These are phyloP conservation scores for Geranium brycei DNA, from an alignment of 345 rosid species.

Conservation along the genomic window DNA sequence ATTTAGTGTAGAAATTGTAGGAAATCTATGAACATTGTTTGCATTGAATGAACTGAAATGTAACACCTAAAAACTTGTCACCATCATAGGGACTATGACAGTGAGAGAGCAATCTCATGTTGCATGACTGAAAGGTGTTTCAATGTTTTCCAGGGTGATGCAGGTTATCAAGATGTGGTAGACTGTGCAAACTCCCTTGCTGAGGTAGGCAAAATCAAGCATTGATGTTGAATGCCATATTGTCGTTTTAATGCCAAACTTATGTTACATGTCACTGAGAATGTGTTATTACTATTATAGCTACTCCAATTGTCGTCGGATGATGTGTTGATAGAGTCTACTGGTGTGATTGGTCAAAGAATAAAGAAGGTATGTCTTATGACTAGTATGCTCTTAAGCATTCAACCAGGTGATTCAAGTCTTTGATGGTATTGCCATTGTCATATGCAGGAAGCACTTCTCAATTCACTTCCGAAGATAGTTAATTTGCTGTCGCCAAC, in stretches of 20 bases:
- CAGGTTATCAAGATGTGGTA: constrained; percentile 70
- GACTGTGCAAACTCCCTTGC: constrained; percentile 71
- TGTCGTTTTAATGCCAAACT: constrained; percentile 4
- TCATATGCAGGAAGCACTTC: constrained; percentile 57
- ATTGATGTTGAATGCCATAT: background rate
- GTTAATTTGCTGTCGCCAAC: constrained; percentile 50
- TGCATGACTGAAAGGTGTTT: constrained; percentile 9
- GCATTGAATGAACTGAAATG: too few species aligned
- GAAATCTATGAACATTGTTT: too few species aligned
- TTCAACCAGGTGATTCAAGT: background rate
- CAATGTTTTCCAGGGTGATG: constrained; percentile 62
- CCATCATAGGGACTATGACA: too few species aligned
- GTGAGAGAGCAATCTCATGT: too few species aligned
- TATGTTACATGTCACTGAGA: background rate
- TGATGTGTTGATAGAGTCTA: constrained; percentile 76
- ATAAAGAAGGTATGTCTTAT: constrained; percentile 54
- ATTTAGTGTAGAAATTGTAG: too few species aligned
- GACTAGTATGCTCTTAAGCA: background rate
- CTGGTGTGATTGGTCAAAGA: constrained; percentile 89
- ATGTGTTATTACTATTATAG: constrained; percentile 19
- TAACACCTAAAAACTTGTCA: background rate
- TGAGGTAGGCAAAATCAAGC: constrained; percentile 21
- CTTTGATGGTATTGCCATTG: constrained; percentile 6
- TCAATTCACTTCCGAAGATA: constrained; percentile 62
- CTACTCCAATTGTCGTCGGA: constrained; percentile 45